Evolutionary conservation across 257 asterid genomes (phyloP).

Genomic region (Solanum tarapatanum): DNA sequence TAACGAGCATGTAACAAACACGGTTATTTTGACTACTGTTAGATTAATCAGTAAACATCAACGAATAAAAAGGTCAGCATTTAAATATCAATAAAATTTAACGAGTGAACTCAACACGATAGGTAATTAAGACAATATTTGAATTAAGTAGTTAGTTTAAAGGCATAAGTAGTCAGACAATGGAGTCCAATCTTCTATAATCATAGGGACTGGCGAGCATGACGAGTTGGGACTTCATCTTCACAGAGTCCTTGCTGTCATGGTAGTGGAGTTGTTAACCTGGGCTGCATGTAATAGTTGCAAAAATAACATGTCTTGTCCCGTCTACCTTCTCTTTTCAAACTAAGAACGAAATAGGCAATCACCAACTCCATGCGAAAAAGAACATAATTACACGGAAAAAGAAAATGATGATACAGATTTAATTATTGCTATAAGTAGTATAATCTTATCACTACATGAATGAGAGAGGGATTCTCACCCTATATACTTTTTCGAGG

Average conservation of each 20-base stretch:
- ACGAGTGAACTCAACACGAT: not conserved
- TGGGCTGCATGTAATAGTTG: not conserved
- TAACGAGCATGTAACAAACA: not conserved
- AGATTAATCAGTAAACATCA: not conserved
- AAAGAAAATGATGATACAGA: too few relatives aligned
- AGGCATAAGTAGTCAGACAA: not conserved
- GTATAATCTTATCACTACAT: too few relatives aligned
- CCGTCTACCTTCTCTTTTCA: not conserved
- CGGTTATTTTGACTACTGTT: not conserved
- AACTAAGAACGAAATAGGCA: not conserved
- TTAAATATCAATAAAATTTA: not conserved
- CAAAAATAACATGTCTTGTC: too few relatives aligned
- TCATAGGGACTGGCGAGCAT: not conserved
- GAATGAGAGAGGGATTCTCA: not conserved
- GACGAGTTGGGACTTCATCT: not conserved
- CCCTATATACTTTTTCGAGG: not conserved
- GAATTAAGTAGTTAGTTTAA: too few relatives aligned
- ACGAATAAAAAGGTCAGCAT: not conserved
- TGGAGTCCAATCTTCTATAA: not conserved
- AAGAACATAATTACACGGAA: too few relatives aligned
- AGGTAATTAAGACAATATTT: too few relatives aligned
- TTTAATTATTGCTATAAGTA: too few relatives aligned
- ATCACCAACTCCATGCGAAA: too few relatives aligned
- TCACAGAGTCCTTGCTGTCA: not conserved
- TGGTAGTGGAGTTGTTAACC: not conserved